Evolutionary conservation across 2,329 filamentous ascomycete species (phyloP).

Genomic region (Rutstroemia sp.): DNA sequence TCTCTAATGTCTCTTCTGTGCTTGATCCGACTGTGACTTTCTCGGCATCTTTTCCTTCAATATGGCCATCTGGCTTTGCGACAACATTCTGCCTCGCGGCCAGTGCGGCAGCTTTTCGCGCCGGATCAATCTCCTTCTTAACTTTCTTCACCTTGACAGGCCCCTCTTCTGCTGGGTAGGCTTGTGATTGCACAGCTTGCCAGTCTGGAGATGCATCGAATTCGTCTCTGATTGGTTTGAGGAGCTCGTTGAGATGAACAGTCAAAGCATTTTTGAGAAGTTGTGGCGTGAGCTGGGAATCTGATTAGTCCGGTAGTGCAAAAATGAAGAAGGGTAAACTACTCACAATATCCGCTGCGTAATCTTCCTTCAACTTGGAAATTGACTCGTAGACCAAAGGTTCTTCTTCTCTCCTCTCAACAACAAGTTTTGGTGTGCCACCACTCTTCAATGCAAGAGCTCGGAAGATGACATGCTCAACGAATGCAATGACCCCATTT

Average conservation of each 20-base stretch:
- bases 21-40: conserved; percentile 20
- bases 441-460: conserved; percentile 51
- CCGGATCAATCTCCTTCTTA: conserved; percentile 43
- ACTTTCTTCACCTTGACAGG: conserved; percentile 61
- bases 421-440: conserved; percentile 49
- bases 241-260: conserved; percentile 62
- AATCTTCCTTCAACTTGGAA: conserved; percentile 6
- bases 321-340: neutral
- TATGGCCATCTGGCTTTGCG: conserved; percentile 24
- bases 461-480: conserved; percentile 69
- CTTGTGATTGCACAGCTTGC: conserved; percentile 69
- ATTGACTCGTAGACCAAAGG: conserved; percentile 4
- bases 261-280: conserved; percentile 78
- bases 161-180: conserved; percentile 70
- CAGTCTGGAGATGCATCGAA: conserved; percentile 68
- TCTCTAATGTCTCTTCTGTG: conserved; percentile 22
- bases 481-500: conserved; percentile 72
- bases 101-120: conserved; percentile 25
- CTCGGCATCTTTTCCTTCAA: conserved; percentile 20
- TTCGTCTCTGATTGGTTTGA: conserved; percentile 69
- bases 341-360: conserved; percentile 2
- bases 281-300: conserved; percentile 67
- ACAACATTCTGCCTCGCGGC: conserved; percentile 21
- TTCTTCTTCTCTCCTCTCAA: conserved; percentile 8
- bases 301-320: conserved; percentile 12